Evolutionary conservation across 2,329 filamentous ascomycete genomes (phyloP).

Genomic region (Laburnicola sp.): DNA sequence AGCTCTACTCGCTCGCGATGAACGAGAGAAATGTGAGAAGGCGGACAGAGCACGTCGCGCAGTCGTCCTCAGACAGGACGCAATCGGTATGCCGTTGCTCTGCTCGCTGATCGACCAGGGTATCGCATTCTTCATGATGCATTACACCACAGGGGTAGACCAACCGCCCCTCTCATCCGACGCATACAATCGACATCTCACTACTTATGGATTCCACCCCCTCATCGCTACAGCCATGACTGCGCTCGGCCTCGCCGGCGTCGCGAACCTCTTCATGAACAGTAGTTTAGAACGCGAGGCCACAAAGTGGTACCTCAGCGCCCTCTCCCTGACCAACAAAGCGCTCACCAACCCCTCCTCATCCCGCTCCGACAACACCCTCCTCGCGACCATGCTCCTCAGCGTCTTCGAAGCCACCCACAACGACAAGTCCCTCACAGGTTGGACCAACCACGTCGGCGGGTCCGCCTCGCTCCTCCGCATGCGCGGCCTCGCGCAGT

Average conservation of each 20-base stretch:
- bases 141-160: conserved; percentile 31
- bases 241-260: conserved; percentile 38
- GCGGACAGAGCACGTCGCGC: conserved; percentile 2
- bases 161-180: conserved; percentile 31
- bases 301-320: conserved; percentile 36
- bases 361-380: conserved; percentile 36
- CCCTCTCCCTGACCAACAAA: conserved; percentile 37
- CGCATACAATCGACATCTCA: conserved; percentile 27
- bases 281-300: conserved; percentile 30
- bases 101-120: conserved; percentile 35
- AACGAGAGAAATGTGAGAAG: conserved; percentile 13
- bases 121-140: conserved; percentile 40
- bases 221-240: conserved; percentile 40
- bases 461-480: conserved; percentile 39
- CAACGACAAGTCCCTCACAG: conserved; percentile 33
- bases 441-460: conserved; percentile 43
- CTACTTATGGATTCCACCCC: conserved; percentile 38
- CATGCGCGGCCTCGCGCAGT: conserved; percentile 36
- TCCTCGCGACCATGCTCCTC: conserved; percentile 36
- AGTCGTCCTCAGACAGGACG: conserved; percentile 11
- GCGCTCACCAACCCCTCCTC: conserved; percentile 32
- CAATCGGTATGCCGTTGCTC: conserved; percentile 19
- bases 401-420: conserved; percentile 41
- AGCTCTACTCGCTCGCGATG: conserved; percentile 33
- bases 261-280: conserved; percentile 36